Evolutionary conservation across 305 asterid species (phyloP).

Genomic region (Striga hermonthica): DNA sequence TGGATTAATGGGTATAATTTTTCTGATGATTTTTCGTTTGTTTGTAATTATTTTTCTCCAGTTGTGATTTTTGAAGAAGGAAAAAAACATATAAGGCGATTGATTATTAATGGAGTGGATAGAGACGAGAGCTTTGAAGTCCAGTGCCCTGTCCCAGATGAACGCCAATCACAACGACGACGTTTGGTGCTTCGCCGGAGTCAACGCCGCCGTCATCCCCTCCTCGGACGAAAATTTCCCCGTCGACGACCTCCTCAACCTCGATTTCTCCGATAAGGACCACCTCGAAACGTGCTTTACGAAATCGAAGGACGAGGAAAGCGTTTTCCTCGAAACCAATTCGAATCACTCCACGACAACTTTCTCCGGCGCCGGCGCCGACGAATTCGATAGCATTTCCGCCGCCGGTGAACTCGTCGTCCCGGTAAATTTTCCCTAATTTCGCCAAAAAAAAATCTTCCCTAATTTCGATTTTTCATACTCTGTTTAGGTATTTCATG

Average conservation of each 20-base stretch:
- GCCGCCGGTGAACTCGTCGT: constrained; percentile 46
- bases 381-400: constrained; percentile 46
- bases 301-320: constrained; percentile 32
- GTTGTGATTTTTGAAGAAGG: background rate
- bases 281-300: constrained; percentile 37
- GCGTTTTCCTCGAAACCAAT: constrained; percentile 26
- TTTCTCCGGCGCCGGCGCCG: constrained; percentile 41
- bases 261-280: constrained; percentile 60
- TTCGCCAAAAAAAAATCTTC: background rate
- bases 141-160: constrained; percentile 59
- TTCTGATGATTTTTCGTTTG: background rate
- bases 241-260: constrained; percentile 79
- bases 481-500: background rate
- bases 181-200: constrained; percentile 49
- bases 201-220: constrained; percentile 33
- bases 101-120: constrained; percentile 54
- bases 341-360: constrained; percentile 30
- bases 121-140: constrained; percentile 70
- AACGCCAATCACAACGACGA: constrained; percentile 45
- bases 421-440: constrained; percentile 44
- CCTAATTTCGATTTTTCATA: background rate
- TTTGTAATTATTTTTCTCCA: background rate
- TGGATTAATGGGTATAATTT: background rate
- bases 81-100: background rate
- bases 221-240: constrained; percentile 63